Evolutionary conservation across 805 yeast genomes (phyloP).

Genomic region (Nematodospora valgi): DNA sequence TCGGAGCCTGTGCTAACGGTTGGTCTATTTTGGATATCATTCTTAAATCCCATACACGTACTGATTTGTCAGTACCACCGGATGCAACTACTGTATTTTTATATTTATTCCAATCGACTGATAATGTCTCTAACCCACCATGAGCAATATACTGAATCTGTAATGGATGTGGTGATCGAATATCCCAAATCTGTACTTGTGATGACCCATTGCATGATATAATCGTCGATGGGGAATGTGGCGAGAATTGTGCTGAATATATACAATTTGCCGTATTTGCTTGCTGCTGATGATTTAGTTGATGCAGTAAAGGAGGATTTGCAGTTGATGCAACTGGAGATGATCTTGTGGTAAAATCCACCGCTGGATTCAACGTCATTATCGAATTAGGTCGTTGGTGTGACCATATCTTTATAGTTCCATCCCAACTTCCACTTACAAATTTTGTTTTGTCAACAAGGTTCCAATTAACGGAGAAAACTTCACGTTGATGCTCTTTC

Average conservation of each 20-base stretch:
- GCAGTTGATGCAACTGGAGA: slow-evolving; percentile 23
- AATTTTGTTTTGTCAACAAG: slow-evolving; percentile 63
- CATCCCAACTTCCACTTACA: slow-evolving; percentile 90
- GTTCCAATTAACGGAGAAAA: slow-evolving; percentile 72
- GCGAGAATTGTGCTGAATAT: slow-evolving; percentile 79
- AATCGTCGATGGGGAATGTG: slow-evolving; percentile 71
- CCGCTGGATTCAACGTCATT: slow-evolving; percentile 44
- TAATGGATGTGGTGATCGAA: slow-evolving; percentile 61
- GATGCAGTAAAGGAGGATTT: slow-evolving; percentile 29
- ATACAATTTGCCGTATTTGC: slow-evolving; percentile 53
- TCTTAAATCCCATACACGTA: slow-evolving; percentile 86
- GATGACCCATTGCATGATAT: slow-evolving; percentile 75
- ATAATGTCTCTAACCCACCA: slow-evolving; percentile 73
- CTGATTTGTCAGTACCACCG: slow-evolving; percentile 86
- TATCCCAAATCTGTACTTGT: slow-evolving; percentile 77
- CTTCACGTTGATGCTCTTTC: slow-evolving; percentile 76
- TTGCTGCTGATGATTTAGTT: slow-evolving; percentile 32
- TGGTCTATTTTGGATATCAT: slow-evolving; percentile 48
- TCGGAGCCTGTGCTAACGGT: slow-evolving; percentile 32
- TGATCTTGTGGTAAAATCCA: slow-evolving; percentile 24
- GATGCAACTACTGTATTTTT: slow-evolving; percentile 75
- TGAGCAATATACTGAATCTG: slow-evolving; percentile 66
- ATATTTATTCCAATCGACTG: slow-evolving; percentile 91
- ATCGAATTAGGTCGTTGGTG: slow-evolving; percentile 57
- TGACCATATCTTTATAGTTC: slow-evolving; percentile 76